Conservation (phyloP, 2,329 filamentous ascomycete genomes). For the Monilinia laxa region DNA sequence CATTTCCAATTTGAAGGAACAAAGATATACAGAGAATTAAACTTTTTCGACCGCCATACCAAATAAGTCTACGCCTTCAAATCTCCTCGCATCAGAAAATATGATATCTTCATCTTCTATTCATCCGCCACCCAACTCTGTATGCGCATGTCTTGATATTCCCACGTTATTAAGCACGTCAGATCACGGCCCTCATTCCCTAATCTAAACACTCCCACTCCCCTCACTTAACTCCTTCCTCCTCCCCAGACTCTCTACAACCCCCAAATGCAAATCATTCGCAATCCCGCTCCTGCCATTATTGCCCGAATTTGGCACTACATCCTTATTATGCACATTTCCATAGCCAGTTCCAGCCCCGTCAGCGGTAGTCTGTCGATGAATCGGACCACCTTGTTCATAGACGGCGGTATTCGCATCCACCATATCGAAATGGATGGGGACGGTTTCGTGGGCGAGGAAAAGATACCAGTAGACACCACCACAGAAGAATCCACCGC, state of each 20-base stretch:
- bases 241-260: conserved; percentile 28
- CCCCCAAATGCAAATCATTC: conserved; percentile 27
- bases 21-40: background rate
- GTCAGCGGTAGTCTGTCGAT: conserved; percentile 25
- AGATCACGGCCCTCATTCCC: background rate
- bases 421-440: conserved; percentile 36
- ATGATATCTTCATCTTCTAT: no score
- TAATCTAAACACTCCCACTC: conserved; percentile 19
- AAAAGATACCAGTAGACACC: conserved; percentile 52
- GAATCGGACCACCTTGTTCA: conserved; percentile 30
- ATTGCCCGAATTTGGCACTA: conserved; percentile 30
- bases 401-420: conserved; percentile 29
- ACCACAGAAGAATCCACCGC: conserved; percentile 53
- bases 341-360: conserved; percentile 29
- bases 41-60: background rate
- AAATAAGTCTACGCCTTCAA: no score
- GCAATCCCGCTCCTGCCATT: conserved; percentile 28
- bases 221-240: conserved; percentile 10
- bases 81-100: no score
- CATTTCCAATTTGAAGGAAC: background rate
- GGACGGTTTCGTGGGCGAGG: conserved; percentile 35
- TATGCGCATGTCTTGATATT: no score
- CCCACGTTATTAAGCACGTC: no score
- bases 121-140: no score
- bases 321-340: background rate